Conservation (phyloP, 1,284 basidiomycete genomes). For the Puccinia triticina region DNA sequence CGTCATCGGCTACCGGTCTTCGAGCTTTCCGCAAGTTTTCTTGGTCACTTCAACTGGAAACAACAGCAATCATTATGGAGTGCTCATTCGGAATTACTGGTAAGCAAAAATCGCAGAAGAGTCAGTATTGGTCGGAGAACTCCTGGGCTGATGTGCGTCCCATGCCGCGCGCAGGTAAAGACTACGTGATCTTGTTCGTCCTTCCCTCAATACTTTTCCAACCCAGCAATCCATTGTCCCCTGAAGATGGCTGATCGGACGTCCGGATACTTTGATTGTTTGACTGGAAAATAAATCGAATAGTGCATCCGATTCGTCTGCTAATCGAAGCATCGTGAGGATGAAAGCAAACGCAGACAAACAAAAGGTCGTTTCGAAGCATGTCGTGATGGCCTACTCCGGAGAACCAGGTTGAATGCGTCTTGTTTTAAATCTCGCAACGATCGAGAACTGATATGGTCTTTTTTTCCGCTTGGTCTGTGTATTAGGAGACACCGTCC, state of each 20-base stretch:
- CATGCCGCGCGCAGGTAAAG: conserved; percentile 78
- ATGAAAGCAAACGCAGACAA: conserved; percentile 99
- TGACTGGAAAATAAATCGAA: neutral
- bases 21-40: too few species aligned
- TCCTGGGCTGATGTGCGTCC: conserved; percentile 62
- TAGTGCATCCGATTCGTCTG: conserved; percentile 80
- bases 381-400: conserved; percentile 91
- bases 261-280: neutral
- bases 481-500: conserved; percentile 81
- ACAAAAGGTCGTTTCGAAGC: conserved; percentile 85
- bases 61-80: conserved; percentile 62
- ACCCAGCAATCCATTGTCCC: neutral
- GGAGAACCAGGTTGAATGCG: conserved; percentile 77
- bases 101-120: conserved; percentile 58
- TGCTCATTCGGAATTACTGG: conserved; percentile 64
- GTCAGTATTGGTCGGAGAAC: neutral
- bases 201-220: too few species aligned
- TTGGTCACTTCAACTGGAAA: neutral
- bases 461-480: neutral
- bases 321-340: conserved; percentile 88
- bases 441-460: conserved; percentile 14
- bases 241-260: neutral
- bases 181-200: conserved; percentile 74
- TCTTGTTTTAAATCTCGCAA: neutral
- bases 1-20: neutral